phyloP scores from a whole-genome alignment of 176 grass and related monocot genomes.

The Aegilops speltoides region DNA sequence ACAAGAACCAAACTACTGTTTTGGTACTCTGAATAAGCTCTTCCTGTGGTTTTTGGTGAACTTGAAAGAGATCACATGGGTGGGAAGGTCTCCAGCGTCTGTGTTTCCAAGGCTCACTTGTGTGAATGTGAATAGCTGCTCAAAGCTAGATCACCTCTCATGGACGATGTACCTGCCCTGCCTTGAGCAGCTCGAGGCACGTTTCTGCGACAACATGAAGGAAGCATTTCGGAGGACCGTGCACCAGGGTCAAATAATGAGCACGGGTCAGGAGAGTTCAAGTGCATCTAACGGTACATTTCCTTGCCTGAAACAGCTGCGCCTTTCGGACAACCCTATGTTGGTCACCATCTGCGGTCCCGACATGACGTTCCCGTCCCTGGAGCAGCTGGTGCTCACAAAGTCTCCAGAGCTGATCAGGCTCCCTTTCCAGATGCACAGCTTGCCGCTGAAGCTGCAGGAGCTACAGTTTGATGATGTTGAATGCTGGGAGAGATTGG shows the following conservation, averaged over 20 bases:
- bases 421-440: background rate
- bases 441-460: background rate
- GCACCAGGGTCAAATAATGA: background rate
- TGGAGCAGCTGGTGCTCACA: background rate
- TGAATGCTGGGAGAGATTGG: background rate
- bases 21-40: background rate
- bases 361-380: background rate
- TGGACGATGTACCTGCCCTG: background rate
- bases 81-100: background rate
- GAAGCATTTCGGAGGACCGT: background rate
- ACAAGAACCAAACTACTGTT: too few species aligned
- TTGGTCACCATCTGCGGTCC: background rate
- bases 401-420: background rate
- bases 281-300: background rate
- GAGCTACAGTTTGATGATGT: background rate
- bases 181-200: background rate
- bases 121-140: background rate
- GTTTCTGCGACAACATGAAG: background rate
- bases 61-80: background rate
- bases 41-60: background rate
- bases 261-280: background rate
- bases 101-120: background rate
- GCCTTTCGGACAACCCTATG: background rate
- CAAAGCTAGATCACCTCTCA: background rate
- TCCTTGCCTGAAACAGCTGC: background rate